A percentile compares a stretch with the other conserved stretches of the same genome.
Conservation (phyloP, 1,284 basidiomycete genomes). For the Puccinia horiana region DNA sequence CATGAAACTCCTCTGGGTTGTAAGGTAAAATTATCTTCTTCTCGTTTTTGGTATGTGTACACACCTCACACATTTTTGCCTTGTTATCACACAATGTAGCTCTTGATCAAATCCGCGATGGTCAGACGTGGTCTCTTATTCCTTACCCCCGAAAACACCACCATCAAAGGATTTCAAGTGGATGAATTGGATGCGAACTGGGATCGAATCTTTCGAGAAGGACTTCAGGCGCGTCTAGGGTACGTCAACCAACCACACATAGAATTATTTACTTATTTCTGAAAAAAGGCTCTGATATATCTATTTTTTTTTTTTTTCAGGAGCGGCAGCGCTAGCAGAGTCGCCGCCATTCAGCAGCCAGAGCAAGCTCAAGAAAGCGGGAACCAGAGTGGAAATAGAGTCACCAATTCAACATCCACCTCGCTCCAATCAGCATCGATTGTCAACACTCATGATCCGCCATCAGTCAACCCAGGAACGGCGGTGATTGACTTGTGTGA, state of each 20-base stretch:
- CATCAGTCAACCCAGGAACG: constrained; percentile 18
- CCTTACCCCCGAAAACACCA: constrained; percentile 51
- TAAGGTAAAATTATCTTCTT: constrained; percentile 47
- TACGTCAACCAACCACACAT: constrained; percentile 16
- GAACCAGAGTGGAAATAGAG: background rate
- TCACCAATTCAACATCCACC: background rate
- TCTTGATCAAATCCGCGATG: constrained; percentile 50
- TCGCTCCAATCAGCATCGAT: constrained; percentile 7
- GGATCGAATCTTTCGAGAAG: constrained; percentile 50
- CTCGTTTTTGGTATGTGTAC: background rate
- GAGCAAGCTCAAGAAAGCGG: background rate
- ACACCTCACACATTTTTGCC: no score
- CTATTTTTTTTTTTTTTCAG: background rate
- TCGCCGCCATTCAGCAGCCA: background rate
- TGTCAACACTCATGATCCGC: constrained; percentile 19
- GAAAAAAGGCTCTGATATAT: background rate
- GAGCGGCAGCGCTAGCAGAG: no score
- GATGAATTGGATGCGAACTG: constrained; percentile 50
- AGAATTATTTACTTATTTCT: background rate
- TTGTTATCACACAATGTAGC: constrained; percentile 23
- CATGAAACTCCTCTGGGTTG: constrained; percentile 51
- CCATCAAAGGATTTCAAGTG: constrained; percentile 51
- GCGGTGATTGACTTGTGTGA: constrained; percentile 23
- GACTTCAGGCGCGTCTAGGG: constrained; percentile 49
- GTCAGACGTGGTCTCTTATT: constrained; percentile 51